phyloP scores from a whole-genome alignment of 2,329 filamentous ascomycete genomes.

The Fusarium sp. region DNA sequence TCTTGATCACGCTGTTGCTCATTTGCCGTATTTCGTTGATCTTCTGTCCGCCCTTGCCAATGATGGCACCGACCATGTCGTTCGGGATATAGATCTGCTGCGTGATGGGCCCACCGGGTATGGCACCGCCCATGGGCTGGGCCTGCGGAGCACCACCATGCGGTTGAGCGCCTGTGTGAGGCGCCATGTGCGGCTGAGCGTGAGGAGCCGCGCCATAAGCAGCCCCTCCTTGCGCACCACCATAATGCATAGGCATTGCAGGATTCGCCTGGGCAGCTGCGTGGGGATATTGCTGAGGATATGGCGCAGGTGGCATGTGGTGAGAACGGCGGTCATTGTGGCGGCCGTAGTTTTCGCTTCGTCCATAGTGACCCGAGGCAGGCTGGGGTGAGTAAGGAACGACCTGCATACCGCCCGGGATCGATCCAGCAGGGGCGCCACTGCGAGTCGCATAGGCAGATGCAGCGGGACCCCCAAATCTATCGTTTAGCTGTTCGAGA shows the following conservation, averaged over 20 bases:
- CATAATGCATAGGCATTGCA: constrained; percentile 82
- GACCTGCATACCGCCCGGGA: constrained; percentile 98
- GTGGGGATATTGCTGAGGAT: constrained; percentile 77
- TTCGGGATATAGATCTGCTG: constrained; percentile 99
- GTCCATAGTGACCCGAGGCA: constrained; percentile 90
- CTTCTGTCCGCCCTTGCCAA: constrained; percentile 97
- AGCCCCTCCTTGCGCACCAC: constrained; percentile 72
- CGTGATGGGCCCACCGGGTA: constrained; percentile 75
- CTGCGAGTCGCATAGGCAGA: constrained; percentile 98
- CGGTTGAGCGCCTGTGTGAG: constrained; percentile 67
- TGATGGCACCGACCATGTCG: constrained; percentile 99
- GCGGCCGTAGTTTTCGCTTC: constrained; percentile 83
- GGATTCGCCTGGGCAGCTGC: constrained; percentile 68
- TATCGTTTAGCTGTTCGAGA: constrained; percentile 95
- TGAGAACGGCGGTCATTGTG: constrained; percentile 79
- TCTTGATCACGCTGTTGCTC: constrained; percentile 98
- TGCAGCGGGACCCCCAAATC: constrained; percentile 93
- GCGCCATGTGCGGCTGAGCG: constrained; percentile 77
- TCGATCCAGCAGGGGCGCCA: constrained; percentile 90
- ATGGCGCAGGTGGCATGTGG: constrained; percentile 79
- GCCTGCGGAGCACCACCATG: constrained; percentile 76
- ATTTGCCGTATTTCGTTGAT: constrained; percentile 99
- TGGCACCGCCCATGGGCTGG: constrained; percentile 77
- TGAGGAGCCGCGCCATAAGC: constrained; percentile 82
- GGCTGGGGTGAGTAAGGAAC: constrained; percentile 97